Evolutionary conservation across 2,329 filamentous ascomycete genomes (phyloP), one percentile per base, ranked within the genome.

Genomic region (Atkinsonella hypoxylon): DNA sequence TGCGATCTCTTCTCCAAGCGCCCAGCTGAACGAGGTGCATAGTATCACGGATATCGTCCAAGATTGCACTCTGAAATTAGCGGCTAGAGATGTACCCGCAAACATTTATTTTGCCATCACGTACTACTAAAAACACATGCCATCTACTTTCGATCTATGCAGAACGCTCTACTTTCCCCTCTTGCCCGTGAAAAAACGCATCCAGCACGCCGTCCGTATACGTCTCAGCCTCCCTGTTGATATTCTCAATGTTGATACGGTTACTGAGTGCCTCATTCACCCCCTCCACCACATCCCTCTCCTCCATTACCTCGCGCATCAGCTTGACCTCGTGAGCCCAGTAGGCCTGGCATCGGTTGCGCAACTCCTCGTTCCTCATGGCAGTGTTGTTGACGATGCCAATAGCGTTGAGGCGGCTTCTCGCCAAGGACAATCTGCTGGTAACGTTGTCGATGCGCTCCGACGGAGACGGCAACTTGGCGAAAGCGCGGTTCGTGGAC

Each of bases 331-430:
- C 88, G 43, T 84, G 83, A 10, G 74, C 70, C 91, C 91, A 97
- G 68, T 96, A 96, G 15, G 73, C 76, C 57, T 83, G 78, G 47
- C 78, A 77, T 52, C 77, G 76, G 2, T 67, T 73, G 53, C 89
- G 79, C 64, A 96, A 69, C 42, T 77, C 77, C 55, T 79, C 75
- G 67, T 96, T 87, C 50, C 90, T 72, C 51, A 85, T 73, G 15
- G 87, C 77, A 2, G 88, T 87, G 70, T 96, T 96, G 63, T 85
- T 80, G 44, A 95, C 70, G 51, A 95, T 81, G 8, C 81, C 85
- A 38, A 87, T 70, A 0, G 85, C 87, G 57, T 78, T 82, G 53
- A 95, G 65, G 64, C 84, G 89, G 50, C 79, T 76, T 62, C 82
- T 77, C 12, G 79, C 73, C 5, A 68, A 68, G 42, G 80, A 77